These are phyloP conservation scores for Sergeia podlipaevii DNA, from an alignment of 208 protist genomes.

Conservation along the genomic window DNA sequence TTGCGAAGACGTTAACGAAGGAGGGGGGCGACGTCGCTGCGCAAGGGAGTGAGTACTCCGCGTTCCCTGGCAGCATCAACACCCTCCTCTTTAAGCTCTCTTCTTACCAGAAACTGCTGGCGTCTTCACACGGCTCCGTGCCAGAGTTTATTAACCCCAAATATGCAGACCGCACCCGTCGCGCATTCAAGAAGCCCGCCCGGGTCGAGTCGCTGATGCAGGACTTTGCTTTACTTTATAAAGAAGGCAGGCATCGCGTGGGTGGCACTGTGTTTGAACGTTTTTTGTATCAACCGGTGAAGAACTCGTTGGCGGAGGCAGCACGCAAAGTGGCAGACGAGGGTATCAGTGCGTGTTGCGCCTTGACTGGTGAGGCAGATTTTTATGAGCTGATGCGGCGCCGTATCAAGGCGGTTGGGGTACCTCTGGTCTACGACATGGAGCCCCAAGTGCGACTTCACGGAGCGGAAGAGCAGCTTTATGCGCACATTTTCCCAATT, in stretches of 20 bases:
- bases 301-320: conserved; percentile 73
- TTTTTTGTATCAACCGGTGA: conserved; percentile 82
- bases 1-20: conserved; percentile 32
- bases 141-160: conserved; percentile 96
- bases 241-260: conserved; percentile 33
- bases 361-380: conserved; percentile 64
- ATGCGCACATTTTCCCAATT: conserved; percentile 35
- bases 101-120: conserved; percentile 58
- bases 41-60: conserved; percentile 40
- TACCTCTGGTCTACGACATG: conserved; percentile 15
- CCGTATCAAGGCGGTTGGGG: conserved; percentile 49
- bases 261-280: conserved; percentile 72
- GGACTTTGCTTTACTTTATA: conserved; percentile 61
- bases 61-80: conserved; percentile 93
- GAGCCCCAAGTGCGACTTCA: conserved; percentile 14
- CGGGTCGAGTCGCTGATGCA: conserved; percentile 92
- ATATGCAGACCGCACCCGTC: conserved; percentile 57
- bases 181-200: conserved; percentile 69
- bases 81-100: conserved; percentile 72
- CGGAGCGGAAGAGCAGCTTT: too few species aligned
- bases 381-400: conserved; percentile 65
- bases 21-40: conserved; percentile 46
- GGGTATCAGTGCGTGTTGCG: conserved; percentile 49
- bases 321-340: conserved; percentile 26
- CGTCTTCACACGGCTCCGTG: conserved; percentile 54